These are phyloP conservation scores for Wickerhamiella bombiphila DNA, from an alignment of 805 yeast species.

Conservation along the genomic window DNA sequence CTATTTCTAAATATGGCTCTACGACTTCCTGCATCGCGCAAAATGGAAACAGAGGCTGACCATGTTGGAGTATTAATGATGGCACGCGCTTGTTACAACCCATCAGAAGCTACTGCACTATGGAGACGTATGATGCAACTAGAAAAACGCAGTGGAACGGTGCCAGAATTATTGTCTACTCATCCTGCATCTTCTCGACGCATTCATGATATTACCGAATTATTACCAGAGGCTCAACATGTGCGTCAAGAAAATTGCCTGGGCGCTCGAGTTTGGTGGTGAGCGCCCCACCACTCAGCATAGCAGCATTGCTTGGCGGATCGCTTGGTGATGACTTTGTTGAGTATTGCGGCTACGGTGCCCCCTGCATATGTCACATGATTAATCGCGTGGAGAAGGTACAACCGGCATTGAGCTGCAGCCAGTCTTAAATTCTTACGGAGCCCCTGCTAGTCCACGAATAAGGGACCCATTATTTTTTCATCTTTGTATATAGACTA, in stretches of 20 bases:
- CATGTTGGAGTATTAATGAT: constrained; percentile 82
- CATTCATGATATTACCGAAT: constrained; percentile 46
- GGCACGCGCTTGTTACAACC: constrained; percentile 79
- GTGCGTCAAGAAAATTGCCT: constrained; percentile 8
- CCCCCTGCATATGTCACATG: no score
- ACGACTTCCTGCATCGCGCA: constrained; percentile 75
- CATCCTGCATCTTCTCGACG: constrained; percentile 79
- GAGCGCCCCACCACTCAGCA: no score
- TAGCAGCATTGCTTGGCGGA: no score
- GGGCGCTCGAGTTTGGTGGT: no score
- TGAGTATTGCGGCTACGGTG: no score
- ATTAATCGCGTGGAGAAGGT: no score
- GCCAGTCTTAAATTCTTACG: no score
- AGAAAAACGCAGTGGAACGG: constrained; percentile 26
- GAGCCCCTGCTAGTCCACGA: no score
- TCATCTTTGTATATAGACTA: no score
- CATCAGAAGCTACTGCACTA: constrained; percentile 53
- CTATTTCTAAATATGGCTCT: constrained; percentile 41
- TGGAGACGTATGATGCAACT: constrained; percentile 69
- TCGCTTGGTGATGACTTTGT: no score
- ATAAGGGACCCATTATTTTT: no score
- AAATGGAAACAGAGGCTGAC: constrained; percentile 94
- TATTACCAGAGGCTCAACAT: constrained; percentile 36
- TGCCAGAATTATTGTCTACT: constrained; percentile 61
- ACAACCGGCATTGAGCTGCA: no score